Conservation (phyloP, 768 basidiomycete genomes). For the Rhodotorula graminis region DNA sequence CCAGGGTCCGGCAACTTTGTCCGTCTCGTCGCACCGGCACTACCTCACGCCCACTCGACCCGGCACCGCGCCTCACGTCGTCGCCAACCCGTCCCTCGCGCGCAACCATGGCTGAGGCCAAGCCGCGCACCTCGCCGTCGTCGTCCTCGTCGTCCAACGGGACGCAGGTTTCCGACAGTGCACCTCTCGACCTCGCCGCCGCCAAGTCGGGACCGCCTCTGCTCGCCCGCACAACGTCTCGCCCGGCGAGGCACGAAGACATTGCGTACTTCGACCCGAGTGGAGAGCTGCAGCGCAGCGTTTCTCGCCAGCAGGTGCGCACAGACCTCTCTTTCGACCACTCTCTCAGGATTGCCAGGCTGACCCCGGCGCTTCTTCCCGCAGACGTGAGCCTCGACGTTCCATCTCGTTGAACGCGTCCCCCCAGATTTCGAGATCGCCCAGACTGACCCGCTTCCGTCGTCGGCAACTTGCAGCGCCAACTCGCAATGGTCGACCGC, state of each 20-base stretch:
- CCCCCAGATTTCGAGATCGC: not conserved
- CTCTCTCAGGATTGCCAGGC: not conserved
- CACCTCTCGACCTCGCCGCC: not conserved
- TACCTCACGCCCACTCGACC: too few relatives aligned
- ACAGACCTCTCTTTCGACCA: too few relatives aligned
- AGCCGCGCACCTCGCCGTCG: not conserved
- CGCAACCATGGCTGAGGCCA: not conserved
- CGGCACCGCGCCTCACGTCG: too few relatives aligned
- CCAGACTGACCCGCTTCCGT: not conserved
- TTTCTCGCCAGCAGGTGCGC: constrained; percentile 26
- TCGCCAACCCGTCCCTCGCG: too few relatives aligned
- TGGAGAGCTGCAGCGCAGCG: constrained; percentile 11
- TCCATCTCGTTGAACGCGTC: not conserved
- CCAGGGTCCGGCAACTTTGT: too few relatives aligned
- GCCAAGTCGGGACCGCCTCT: not conserved
- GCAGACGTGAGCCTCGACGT: too few relatives aligned
- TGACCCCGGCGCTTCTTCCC: not conserved
- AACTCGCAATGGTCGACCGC: not conserved
- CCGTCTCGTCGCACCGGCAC: too few relatives aligned
- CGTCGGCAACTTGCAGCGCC: not conserved
- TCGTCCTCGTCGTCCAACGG: constrained; percentile 16
- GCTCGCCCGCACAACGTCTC: constrained; percentile 1
- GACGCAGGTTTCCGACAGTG: constrained; percentile 4
- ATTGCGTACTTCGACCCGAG: constrained; percentile 22
- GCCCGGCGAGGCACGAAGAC: constrained; percentile 10